phyloP scores from a whole-genome alignment of 2,329 filamentous ascomycete species.

The Alternaria triticina region DNA sequence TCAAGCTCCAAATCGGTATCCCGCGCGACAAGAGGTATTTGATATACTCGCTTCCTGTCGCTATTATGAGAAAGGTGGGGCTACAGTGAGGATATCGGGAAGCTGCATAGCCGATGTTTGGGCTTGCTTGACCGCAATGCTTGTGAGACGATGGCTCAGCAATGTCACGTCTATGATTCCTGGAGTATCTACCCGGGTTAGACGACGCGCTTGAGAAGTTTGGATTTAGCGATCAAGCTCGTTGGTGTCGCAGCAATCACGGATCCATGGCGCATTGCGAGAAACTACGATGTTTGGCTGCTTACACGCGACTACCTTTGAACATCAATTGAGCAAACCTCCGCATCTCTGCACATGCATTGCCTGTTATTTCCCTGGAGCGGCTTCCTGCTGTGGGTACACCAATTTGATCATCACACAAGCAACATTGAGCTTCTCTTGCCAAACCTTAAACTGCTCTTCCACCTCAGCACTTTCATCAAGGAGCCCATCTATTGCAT shows the following conservation, averaged over 20 bases:
- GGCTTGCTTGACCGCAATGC: not conserved
- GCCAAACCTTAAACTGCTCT: not conserved
- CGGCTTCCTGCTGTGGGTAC: not conserved
- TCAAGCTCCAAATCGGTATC: not conserved
- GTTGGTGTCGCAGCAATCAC: not conserved
- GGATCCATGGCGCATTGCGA: not conserved
- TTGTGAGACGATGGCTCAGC: not conserved
- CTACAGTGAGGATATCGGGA: not conserved
- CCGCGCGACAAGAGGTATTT: not conserved
- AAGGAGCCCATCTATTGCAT: not conserved
- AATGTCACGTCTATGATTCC: not conserved
- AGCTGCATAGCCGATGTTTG: not conserved
- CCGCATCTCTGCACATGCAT: too few species aligned
- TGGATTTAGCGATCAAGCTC: not conserved
- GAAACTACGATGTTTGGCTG: not conserved
- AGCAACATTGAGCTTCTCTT: not conserved
- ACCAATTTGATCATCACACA: not conserved
- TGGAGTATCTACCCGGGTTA: not conserved
- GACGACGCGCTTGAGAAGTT: not conserved
- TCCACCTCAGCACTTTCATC: not conserved
- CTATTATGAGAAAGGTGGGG: not conserved
- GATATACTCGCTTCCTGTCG: not conserved
- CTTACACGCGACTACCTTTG: not conserved
- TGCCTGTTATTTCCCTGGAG: not conserved
- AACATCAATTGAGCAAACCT: not conserved